These are phyloP conservation scores for Mrakia hoshinonis DNA, from an alignment of 768 basidiomycete species.

Conservation along the genomic window DNA sequence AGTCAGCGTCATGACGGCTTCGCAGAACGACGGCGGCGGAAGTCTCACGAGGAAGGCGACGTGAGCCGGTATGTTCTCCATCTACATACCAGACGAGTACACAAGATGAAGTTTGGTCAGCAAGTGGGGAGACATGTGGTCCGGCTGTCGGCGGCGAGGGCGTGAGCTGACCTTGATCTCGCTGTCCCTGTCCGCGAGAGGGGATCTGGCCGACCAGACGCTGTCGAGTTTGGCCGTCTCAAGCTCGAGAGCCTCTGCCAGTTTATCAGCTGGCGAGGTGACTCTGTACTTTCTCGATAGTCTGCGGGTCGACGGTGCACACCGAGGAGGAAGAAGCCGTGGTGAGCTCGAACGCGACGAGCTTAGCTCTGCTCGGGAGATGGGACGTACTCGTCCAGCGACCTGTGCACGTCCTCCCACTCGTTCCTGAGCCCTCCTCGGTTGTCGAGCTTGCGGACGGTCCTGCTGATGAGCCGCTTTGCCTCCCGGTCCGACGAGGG, in stretches of 20 bases:
- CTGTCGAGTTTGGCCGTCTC: not conserved
- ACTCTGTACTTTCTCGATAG: not conserved
- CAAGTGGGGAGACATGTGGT: not conserved
- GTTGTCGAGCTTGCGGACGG: not conserved
- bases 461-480: not conserved
- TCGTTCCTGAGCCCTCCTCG: constrained; percentile 5
- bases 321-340: not conserved
- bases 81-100: not conserved
- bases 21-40: not conserved
- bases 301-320: no score
- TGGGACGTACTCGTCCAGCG: not conserved
- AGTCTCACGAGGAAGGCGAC: not conserved
- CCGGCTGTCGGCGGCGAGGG: not conserved
- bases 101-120: not conserved
- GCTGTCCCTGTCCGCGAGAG: not conserved
- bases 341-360: not conserved
- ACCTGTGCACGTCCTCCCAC: not conserved
- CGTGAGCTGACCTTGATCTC: constrained; percentile 2
- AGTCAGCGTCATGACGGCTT: no score
- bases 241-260: not conserved
- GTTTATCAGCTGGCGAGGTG: not conserved
- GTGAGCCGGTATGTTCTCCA: constrained; percentile 2
- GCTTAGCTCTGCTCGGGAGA: not conserved
- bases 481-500: not conserved
- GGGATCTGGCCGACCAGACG: not conserved